A percentile compares a stretch with the other conserved stretches of the same genome.
phyloP scores from a whole-genome alignment of 257 asterid genomes.

The Capsicum pubescens region DNA sequence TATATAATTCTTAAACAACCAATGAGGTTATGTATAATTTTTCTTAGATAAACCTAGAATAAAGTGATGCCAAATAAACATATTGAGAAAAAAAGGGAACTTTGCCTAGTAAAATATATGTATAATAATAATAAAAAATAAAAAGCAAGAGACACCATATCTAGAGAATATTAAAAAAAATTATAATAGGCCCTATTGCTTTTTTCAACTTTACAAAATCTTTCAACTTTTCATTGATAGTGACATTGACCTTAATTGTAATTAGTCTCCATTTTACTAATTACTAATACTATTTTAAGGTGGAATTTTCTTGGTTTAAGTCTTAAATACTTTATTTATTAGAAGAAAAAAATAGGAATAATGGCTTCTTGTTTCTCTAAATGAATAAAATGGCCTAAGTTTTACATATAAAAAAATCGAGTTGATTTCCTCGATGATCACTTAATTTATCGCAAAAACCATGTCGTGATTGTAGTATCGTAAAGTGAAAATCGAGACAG shows the following conservation, averaged over 20 bases:
- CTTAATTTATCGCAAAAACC: no score
- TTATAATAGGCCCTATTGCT: conserved; percentile 27
- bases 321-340: not conserved
- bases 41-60: not conserved
- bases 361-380: not conserved
- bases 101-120: not conserved
- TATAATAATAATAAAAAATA: not conserved
- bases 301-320: not conserved
- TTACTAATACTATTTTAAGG: not conserved
- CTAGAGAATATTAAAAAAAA: conserved; percentile 22
- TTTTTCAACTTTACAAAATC: conserved; percentile 30
- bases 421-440: no score
- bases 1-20: not conserved
- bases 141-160: conserved; percentile 15
- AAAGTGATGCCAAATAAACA: not conserved
- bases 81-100: not conserved
- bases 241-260: conserved; percentile 3
- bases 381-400: not conserved
- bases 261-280: not conserved
- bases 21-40: not conserved
- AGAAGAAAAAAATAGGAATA: not conserved
- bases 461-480: no score
- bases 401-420: no score
- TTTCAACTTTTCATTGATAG: conserved; percentile 37
- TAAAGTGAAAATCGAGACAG: no score